phyloP scores from a whole-genome alignment of 148 eudicot species.

The Chenopodium suecicum region DNA sequence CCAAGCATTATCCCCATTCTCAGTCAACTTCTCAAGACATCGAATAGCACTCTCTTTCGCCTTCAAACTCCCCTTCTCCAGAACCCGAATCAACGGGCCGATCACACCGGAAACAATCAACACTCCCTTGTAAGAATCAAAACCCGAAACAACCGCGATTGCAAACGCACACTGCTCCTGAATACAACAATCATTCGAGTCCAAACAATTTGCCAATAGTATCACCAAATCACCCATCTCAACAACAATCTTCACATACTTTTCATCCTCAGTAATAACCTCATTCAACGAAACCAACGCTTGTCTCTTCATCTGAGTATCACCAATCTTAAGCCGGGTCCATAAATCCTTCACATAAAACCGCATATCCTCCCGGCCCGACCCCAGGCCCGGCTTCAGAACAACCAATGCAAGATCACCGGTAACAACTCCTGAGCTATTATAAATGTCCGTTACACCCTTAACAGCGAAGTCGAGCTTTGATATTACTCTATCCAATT shows the following conservation, averaged over 20 bases:
- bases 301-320: slow-evolving; percentile 50
- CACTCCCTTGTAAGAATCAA: slow-evolving; percentile 33
- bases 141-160: slow-evolving; percentile 43
- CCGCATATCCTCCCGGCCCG: slow-evolving; percentile 58
- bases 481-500: slow-evolving; percentile 50
- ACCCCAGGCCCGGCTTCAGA: slow-evolving; percentile 41
- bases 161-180: slow-evolving; percentile 56
- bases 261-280: slow-evolving; percentile 56
- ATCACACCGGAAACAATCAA: slow-evolving; percentile 55
- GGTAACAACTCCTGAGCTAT: slow-evolving; percentile 37
- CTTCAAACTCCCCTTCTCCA: slow-evolving; percentile 50
- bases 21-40: slow-evolving; percentile 58
- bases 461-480: slow-evolving; percentile 42
- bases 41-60: slow-evolving; percentile 48
- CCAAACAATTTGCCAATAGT: slow-evolving; percentile 50
- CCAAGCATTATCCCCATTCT: slow-evolving; percentile 87
- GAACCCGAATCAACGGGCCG: slow-evolving; percentile 58
- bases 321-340: slow-evolving; percentile 68
- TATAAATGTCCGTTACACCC: slow-evolving; percentile 40
- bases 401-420: slow-evolving; percentile 61
- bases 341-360: slow-evolving; percentile 66
- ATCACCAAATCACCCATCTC: slow-evolving; percentile 44
- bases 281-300: slow-evolving; percentile 62
- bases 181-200: slow-evolving; percentile 39
- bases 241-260: slow-evolving; percentile 53